Percentiles rank a stretch among this genome's conserved stretches.
Conservation (phyloP, 2,329 filamentous ascomycete genomes). For the Claviceps monticola region DNA sequence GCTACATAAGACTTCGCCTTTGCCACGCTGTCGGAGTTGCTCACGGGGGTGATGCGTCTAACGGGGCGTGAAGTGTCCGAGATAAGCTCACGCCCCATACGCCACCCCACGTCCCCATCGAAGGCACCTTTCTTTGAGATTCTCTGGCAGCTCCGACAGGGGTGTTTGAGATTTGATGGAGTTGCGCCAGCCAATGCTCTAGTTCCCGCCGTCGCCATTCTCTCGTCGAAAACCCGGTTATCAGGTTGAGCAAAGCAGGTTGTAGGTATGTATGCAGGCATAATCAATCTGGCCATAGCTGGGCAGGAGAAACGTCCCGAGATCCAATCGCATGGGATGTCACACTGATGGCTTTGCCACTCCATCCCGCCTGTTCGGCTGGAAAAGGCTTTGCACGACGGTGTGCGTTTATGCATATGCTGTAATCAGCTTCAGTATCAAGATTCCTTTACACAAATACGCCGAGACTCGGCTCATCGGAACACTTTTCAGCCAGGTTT, state of each 20-base stretch:
- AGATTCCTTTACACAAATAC: background rate
- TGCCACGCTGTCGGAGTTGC: too few relatives aligned
- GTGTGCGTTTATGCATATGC: background rate
- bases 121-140: too few relatives aligned
- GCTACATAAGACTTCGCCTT: too few relatives aligned
- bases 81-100: too few relatives aligned
- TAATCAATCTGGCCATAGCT: background rate
- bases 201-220: conserved; percentile 15
- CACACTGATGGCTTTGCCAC: too few relatives aligned
- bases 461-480: background rate
- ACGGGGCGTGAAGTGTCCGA: too few relatives aligned
- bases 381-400: background rate
- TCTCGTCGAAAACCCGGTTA: background rate
- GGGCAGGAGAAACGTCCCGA: too few relatives aligned
- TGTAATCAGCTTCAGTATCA: background rate
- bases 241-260: background rate
- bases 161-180: conserved; percentile 8
- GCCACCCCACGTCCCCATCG: too few relatives aligned
- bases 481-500: background rate
- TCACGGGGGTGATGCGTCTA: too few relatives aligned
- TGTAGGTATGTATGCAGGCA: background rate
- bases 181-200: conserved; percentile 13
- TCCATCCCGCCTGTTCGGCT: too few relatives aligned
- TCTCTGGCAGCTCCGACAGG: too few relatives aligned
- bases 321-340: background rate